Base-by-base conservation (phyloP, 2,329 filamentous ascomycete species). In the Zymoseptoria tritici region DNA sequence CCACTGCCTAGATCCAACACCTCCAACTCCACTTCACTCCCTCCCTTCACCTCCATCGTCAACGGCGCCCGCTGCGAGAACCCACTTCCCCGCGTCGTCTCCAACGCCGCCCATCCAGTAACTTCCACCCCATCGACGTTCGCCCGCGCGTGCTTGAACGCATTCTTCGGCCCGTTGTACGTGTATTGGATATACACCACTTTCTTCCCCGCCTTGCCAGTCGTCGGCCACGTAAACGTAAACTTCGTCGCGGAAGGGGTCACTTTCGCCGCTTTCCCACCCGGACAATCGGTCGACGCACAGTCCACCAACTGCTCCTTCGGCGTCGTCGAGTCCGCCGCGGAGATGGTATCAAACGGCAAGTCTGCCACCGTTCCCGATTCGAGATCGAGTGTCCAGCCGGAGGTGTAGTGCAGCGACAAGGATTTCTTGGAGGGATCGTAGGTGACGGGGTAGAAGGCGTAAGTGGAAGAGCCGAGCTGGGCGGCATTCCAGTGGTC, bases 401-500 rank as follows among this genome's bases (percentile, higher is more conserved):
- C 67, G 9, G 66, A 63, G 1, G 67, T 68, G 13, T 61, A 51
- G 55, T 68, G 64, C 4, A 70, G 56, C 9, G 60, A 56, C 3
- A 70, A 49, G 1, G 56, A 60, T 31, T 31, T 31, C 11, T 8
- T 31, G 9, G 54, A 42, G 13, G 61, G 59, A 22, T 68, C 60
- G 54, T 66, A 67, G 22, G 64, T 36, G n/a, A 65, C 60, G 2
- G 66, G 67, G 56, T 68, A 65, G 63, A 70, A 70, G 52, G 66
- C 61, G 24, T 70, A 70, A 1, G 64, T 65, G 1, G 61, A 66
- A 5, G 66, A 60, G 31, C 63, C 62, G 0, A 89, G 77, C 62
- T 88, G 84, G n/a, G 71, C 70, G 4, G 77, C 80, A 0, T 82
- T 72, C 86, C 86, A 89, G 21, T 86, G 81, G 72, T 89, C 86